These are phyloP conservation scores for Entamoeba dispar DNA, from an alignment of 208 protist genomes.

Conservation along the genomic window DNA sequence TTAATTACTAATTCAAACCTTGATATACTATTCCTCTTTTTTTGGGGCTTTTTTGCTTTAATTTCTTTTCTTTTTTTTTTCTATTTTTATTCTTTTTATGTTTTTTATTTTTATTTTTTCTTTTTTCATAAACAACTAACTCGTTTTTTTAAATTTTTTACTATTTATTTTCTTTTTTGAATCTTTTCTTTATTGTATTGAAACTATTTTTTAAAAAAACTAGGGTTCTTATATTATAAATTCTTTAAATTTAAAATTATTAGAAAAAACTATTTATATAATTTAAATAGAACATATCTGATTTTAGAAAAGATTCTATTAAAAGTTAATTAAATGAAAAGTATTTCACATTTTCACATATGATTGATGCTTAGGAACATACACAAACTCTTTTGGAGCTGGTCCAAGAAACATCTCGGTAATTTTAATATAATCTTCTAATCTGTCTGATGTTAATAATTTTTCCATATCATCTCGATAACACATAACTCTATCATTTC, in stretches of 20 bases:
- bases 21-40: not conserved
- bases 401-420: slow-evolving; percentile 21
- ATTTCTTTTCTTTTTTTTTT: not conserved
- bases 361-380: slow-evolving; percentile 12
- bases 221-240: too few species aligned
- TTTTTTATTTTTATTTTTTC: not conserved
- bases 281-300: too few species aligned
- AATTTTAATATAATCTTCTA: slow-evolving; percentile 16
- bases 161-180: not conserved
- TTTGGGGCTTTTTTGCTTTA: not conserved
- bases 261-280: too few species aligned
- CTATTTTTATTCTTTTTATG: not conserved
- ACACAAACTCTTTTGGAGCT: slow-evolving; percentile 9
- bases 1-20: not conserved
- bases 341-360: not conserved
- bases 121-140: not conserved
- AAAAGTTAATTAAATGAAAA: not conserved
- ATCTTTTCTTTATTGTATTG: not conserved
- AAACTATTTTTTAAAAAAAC: too few species aligned
- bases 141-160: not conserved
- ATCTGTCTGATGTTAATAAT: not conserved
- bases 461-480: slow-evolving; percentile 18
- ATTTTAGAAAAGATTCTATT: too few species aligned
- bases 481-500: not conserved
- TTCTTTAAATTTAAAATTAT: too few species aligned